Evolutionary conservation across 2,329 filamentous ascomycete genomes (phyloP), one percentile per base, ranked within the genome.

Genomic region (Shiraia bambusicola): DNA sequence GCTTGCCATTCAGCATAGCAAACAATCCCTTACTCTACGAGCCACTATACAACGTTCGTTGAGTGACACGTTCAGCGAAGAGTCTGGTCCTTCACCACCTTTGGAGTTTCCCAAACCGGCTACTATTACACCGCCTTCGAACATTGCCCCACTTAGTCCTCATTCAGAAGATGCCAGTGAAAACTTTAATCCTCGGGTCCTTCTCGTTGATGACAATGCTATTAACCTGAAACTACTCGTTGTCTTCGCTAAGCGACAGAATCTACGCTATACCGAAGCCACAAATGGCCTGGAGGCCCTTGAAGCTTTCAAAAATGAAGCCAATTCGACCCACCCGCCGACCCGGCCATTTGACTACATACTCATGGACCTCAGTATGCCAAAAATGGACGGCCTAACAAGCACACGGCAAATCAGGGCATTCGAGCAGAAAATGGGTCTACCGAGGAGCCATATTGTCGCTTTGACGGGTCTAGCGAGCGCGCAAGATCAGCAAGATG

Each of bases 191-290:
- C 61, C 63, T 1, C 52, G 59, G 22, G 49, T 66, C 15, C 55
- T 66, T 11, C 55, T 65, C 24, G 62, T 65, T 32, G 62, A 66
- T 42, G 63, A 66, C 42, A 66, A 66, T 45, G 50, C 52, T 9
- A 65, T 66, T 50, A 67, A 67, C 34, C 54, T 65, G 27, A 64
- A 63, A 32, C 55, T 66, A 16, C 54, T 67, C 22, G 62, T 70
- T 13, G 73, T 75, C 54, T 76, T 76, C 34, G 56, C 59, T n/a
- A 58, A 58, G 33, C 62, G 61, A 9, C 54, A 66, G 38, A 50
- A 49, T 4, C 44, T 63, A 4, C 51, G 49, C 12, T 65, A 61
- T 41, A 40, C 39, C 6, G 55, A 63, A 48, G 63, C 65, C 2
- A 50, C 44, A 6, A 65, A 68, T 38, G 65, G 65, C 10, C 59